A percentile compares a stretch with the other conserved stretches of the same genome.
Evolutionary conservation across 495 filamentous ascomycete genomes (phyloP).

Genomic region (Xylaria bambusicola): DNA sequence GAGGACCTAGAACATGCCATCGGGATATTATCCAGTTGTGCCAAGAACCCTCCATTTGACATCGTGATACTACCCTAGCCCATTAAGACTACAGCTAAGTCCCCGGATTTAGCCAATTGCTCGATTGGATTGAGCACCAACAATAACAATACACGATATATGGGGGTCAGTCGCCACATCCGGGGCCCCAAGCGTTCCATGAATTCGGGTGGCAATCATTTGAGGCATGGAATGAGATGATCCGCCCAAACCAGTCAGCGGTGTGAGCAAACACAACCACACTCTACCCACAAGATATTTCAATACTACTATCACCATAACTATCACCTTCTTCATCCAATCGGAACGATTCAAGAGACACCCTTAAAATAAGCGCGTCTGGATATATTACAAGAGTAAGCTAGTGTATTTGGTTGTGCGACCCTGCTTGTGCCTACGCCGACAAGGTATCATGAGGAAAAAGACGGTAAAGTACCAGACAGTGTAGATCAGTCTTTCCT

Average conservation of each 20-base stretch:
- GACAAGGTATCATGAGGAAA: background rate
- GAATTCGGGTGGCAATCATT: constrained; percentile 7
- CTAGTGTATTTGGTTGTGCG: background rate
- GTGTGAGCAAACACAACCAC: background rate
- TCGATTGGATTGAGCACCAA: constrained; percentile 1
- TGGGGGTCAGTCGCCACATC: background rate
- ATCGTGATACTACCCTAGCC: constrained; percentile 21
- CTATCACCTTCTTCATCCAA: background rate
- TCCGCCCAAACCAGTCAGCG: constrained; percentile 10
- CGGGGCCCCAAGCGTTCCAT: constrained; percentile 6
- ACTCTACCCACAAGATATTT: background rate
- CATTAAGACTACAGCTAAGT: constrained; percentile 17
- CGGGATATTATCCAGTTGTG: constrained; percentile 33
- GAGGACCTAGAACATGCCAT: constrained; percentile 32
- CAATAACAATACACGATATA: background rate
- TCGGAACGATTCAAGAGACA: background rate
- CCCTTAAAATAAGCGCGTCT: constrained; percentile 3
- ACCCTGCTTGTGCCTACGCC: background rate
- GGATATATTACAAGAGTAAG: constrained; percentile 4
- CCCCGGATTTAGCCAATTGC: constrained; percentile 35
- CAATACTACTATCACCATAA: background rate
- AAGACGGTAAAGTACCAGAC: too few relatives aligned
- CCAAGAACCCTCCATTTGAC: constrained; percentile 25
- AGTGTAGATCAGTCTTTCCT: too few relatives aligned
- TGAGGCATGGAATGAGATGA: constrained; percentile 20